Evolutionary conservation across 2,329 filamentous ascomycete species (phyloP).

Genomic region (Botrytis galanthina): DNA sequence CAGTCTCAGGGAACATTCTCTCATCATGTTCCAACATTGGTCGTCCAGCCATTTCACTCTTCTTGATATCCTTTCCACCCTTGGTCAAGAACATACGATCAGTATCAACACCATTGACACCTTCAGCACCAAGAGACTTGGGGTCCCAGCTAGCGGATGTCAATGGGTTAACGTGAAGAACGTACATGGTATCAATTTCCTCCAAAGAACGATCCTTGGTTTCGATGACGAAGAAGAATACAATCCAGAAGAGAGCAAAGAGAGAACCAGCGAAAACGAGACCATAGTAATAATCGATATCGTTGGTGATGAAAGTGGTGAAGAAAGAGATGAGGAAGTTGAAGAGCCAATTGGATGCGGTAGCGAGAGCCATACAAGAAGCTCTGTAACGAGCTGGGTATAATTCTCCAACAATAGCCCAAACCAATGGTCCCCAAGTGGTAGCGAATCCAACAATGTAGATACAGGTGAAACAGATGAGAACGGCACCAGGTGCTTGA

Average conservation of each 20-base stretch:
- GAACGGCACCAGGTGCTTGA: slow-evolving; percentile 52
- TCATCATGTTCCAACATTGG: slow-evolving; percentile 30
- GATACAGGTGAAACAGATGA: slow-evolving; percentile 68
- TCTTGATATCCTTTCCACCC: slow-evolving; percentile 27
- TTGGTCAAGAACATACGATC: slow-evolving; percentile 23
- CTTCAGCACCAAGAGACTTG: slow-evolving; percentile 25
- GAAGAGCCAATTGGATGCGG: slow-evolving; percentile 65
- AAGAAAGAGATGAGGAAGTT: slow-evolving; percentile 73
- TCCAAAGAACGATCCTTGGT: slow-evolving; percentile 71
- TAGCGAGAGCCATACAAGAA: slow-evolving; percentile 58
- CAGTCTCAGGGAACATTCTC: slow-evolving; percentile 24
- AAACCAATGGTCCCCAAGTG: slow-evolving; percentile 69
- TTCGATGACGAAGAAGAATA: slow-evolving; percentile 78
- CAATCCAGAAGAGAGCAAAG: slow-evolving; percentile 59
- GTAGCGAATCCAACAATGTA: slow-evolving; percentile 64
- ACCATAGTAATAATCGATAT: slow-evolving; percentile 63
- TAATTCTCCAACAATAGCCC: slow-evolving; percentile 64
- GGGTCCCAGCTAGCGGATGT: slow-evolving; percentile 37
- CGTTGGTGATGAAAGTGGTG: slow-evolving; percentile 71
- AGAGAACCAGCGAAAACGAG: slow-evolving; percentile 74
- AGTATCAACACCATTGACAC: slow-evolving; percentile 21
- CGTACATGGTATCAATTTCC: slow-evolving; percentile 79
- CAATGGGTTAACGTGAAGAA: slow-evolving; percentile 47
- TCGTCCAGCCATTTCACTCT: slow-evolving; percentile 22
- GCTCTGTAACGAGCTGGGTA: slow-evolving; percentile 63